These are phyloP conservation scores for Rhododendron mucronatum DNA, from an alignment of 148 eudicot species.

Conservation along the genomic window DNA sequence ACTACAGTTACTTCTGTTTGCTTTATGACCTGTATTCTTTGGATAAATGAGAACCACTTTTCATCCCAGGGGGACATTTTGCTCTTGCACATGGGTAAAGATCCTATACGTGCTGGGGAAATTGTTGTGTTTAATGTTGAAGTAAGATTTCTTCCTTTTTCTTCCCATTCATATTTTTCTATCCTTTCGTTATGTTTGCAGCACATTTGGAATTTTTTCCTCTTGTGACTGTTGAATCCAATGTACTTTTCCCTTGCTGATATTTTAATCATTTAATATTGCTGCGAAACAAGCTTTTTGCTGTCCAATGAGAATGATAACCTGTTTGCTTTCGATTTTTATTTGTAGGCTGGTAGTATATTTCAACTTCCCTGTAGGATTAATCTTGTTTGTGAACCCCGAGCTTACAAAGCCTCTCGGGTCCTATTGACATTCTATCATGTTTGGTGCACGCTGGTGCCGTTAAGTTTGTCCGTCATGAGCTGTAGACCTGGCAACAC, in stretches of 20 bases:
- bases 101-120: constrained; percentile 80
- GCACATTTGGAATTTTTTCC: background rate
- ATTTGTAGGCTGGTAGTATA: background rate
- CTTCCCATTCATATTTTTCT: background rate
- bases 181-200: background rate
- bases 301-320: background rate
- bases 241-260: background rate
- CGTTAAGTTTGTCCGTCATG: background rate
- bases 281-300: background rate
- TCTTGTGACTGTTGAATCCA: background rate
- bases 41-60: background rate
- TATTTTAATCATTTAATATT: background rate
- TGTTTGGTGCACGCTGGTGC: background rate
- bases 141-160: constrained; percentile 41
- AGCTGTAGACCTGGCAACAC: background rate
- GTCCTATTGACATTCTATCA: background rate
- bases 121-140: constrained; percentile 77
- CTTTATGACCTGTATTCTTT: background rate
- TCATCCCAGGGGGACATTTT: constrained; percentile 77
- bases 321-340: background rate
- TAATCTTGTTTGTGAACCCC: background rate
- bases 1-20: background rate
- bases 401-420: background rate
- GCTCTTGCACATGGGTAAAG: constrained; percentile 65
- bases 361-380: background rate